Evolutionary conservation across 768 basidiomycete species (phyloP), one percentile per base, ranked within the genome.

Genomic region (Tricholoma matsutake): DNA sequence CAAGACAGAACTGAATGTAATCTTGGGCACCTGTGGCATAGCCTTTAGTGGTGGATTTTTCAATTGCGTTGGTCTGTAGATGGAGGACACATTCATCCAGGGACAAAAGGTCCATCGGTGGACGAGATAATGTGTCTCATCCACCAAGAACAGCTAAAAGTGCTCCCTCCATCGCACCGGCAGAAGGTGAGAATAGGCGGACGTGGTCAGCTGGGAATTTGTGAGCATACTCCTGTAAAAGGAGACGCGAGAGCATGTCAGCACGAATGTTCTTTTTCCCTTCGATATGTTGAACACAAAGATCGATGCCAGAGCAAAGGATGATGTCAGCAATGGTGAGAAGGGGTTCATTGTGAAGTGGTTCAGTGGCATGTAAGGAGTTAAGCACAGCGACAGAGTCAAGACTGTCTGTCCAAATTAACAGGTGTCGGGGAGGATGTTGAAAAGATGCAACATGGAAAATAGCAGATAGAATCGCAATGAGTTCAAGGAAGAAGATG

Each of bases 21-120:
- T 70, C 66, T 6, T 63, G n/a, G n/a, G 64, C 67, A 2, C 69
- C 67, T 1, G 63, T 71, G 1, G 59, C 32, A 20, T 71, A 71
- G 2, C 64, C 65, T 31, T 47, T 49, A 9, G 14, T 31, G 5
- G 65, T 67, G 11, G 60, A 67, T 18, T 61, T 57, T 32, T 69
- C 65, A 18, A 69, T 63, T 32, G 69, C 64, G 35, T 65, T 62
- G n/a, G 60, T 49, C 16, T 68, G 69, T 4, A 71, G 63, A 37
- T 60, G 57, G 3, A 25, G 35, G 0, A 64, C 58, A 1, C 56
- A 52, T n/a, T 61, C 25, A 52, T 71, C 66, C 1, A 71, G 49
- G 11, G 56, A 56, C 5, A n/a, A 18, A 9, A 68, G 55, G 2
- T 35, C 16, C 47, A 68, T 49, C 20, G 14, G 51, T 18, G 54